Evolutionary conservation across 352 stramenopile genomes (phyloP).

Genomic region (Poterioochromonas sp.): DNA sequence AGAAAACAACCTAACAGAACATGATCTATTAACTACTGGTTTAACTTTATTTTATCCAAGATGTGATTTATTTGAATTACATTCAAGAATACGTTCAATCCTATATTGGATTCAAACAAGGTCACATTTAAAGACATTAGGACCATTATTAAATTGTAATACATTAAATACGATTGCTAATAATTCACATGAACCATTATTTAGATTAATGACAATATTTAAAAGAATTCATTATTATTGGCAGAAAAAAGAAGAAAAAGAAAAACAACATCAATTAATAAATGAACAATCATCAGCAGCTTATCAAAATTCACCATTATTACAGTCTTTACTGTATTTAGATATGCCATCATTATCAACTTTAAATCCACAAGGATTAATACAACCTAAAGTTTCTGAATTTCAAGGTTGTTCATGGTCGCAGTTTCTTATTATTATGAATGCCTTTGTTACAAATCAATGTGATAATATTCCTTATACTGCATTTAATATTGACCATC

Average conservation of each 20-base stretch:
- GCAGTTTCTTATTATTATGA: slow-evolving; percentile 25
- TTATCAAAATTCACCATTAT: no score
- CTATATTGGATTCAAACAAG: slow-evolving; percentile 26
- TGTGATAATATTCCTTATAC: slow-evolving; percentile 1
- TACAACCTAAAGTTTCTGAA: not conserved
- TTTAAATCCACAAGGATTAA: no score
- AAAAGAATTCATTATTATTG: slow-evolving; percentile 14
- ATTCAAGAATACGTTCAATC: slow-evolving; percentile 2
- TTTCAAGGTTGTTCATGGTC: slow-evolving; percentile 24
- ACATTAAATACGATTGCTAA: not conserved
- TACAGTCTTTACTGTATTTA: no score
- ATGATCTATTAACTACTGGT: not conserved
- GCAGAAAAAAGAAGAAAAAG: not conserved
- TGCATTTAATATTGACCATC: not conserved
- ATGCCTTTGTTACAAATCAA: not conserved
- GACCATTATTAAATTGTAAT: not conserved
- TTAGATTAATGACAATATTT: not conserved
- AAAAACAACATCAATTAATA: not conserved
- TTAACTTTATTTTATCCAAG: slow-evolving; percentile 9
- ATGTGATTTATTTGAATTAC: slow-evolving; percentile 18
- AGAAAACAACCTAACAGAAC: not conserved
- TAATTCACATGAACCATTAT: slow-evolving; percentile 9
- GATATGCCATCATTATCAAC: no score
- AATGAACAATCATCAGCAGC: not conserved
- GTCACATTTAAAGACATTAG: slow-evolving; percentile 17